Evolutionary conservation across 495 filamentous ascomycete genomes (phyloP).

Genomic region (Penicillium canescens): DNA sequence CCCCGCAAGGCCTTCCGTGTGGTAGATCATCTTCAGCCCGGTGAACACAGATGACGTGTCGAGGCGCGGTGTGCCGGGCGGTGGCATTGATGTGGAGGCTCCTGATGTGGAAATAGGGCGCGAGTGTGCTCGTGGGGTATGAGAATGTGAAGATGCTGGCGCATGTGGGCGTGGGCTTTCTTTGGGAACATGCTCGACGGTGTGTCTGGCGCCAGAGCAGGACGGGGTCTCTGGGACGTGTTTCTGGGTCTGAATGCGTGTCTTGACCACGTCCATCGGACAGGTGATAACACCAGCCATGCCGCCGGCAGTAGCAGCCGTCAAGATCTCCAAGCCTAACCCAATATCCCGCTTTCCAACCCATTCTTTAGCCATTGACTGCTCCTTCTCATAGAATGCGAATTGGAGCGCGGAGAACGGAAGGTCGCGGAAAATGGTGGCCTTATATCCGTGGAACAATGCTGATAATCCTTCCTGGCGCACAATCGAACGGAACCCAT

Average conservation of each 20-base stretch:
- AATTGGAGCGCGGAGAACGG: slow-evolving; percentile 96
- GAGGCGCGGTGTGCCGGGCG: slow-evolving; percentile 71
- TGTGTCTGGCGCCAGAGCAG: slow-evolving; percentile 22
- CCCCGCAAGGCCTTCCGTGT: slow-evolving; percentile 79
- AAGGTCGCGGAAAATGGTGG: slow-evolving; percentile 90
- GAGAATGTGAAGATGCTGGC: slow-evolving; percentile 22
- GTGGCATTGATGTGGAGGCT: slow-evolving; percentile 74
- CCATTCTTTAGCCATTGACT: slow-evolving; percentile 74
- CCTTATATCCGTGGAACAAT: slow-evolving; percentile 90
- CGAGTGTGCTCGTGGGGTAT: slow-evolving; percentile 34
- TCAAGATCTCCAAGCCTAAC: slow-evolving; percentile 78
- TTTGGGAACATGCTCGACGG: slow-evolving; percentile 32
- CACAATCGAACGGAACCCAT: slow-evolving; percentile 83
- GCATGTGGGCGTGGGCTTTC: slow-evolving; percentile 37
- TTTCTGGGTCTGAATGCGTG: slow-evolving; percentile 92
- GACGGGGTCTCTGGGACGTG: slow-evolving; percentile 43
- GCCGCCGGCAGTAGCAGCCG: slow-evolving; percentile 88
- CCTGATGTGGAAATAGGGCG: slow-evolving; percentile 83
- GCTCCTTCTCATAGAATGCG: slow-evolving; percentile 96
- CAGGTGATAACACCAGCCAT: slow-evolving; percentile 94
- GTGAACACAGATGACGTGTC: slow-evolving; percentile 87
- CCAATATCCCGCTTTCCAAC: slow-evolving; percentile 77
- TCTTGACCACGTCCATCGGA: slow-evolving; percentile 97
- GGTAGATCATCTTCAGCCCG: slow-evolving; percentile 83
- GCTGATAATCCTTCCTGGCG: slow-evolving; percentile 78